Conservation (phyloP, 2,329 filamentous ascomycete species). For the Xylogone sp. region DNA sequence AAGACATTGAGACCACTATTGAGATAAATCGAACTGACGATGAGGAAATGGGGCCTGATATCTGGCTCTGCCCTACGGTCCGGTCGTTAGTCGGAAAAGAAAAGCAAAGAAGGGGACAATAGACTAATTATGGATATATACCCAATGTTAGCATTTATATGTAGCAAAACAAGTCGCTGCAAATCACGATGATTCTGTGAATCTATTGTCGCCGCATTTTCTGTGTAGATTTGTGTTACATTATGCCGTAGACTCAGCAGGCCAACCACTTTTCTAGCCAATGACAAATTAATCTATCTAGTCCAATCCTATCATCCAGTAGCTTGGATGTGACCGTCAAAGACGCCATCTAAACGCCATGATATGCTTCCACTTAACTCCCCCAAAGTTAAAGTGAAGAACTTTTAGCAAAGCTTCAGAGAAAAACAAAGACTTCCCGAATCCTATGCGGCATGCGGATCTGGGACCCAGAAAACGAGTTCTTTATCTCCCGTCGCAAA, state of each 20-base stretch:
- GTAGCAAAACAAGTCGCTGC: background rate
- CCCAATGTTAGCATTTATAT: no score
- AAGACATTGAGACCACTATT: slow-evolving; percentile 55
- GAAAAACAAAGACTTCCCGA: background rate
- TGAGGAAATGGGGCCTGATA: slow-evolving; percentile 51
- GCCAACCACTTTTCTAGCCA: background rate
- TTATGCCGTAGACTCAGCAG: no score
- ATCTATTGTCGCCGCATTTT: no score
- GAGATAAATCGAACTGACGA: slow-evolving; percentile 46
- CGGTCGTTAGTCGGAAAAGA: slow-evolving; percentile 66
- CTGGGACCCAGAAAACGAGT: slow-evolving; percentile 73
- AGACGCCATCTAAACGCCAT: background rate
- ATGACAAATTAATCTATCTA: background rate
- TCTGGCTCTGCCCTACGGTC: slow-evolving; percentile 63
- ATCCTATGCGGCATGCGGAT: slow-evolving; percentile 38
- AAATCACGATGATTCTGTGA: no score
- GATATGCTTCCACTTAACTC: background rate
- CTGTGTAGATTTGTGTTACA: no score
- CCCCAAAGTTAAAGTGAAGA: background rate
- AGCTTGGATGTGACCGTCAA: background rate
- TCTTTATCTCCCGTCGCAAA: slow-evolving; percentile 88
- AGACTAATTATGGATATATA: no score
- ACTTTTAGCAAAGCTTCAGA: background rate
- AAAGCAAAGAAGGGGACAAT: slow-evolving; percentile 32
- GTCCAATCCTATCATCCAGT: background rate